Percentiles rank a stretch among this genome's conserved stretches.
These are phyloP conservation scores for Rhizophlyctis rosea DNA, from an alignment of 192 early-diverging fungal genomes.

Conservation along the genomic window DNA sequence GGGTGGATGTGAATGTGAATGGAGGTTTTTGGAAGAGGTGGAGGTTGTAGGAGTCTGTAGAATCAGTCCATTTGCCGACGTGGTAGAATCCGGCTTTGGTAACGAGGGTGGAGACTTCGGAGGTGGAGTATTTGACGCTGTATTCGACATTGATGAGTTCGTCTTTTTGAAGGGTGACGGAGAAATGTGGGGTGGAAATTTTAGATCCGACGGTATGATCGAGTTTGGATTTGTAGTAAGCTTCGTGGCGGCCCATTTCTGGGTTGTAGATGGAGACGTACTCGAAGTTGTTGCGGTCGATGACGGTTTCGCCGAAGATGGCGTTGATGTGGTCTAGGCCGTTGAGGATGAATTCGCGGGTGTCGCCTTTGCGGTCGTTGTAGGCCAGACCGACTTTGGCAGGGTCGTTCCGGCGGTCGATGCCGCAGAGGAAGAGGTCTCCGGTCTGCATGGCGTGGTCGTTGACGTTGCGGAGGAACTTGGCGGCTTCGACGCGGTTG, in stretches of 20 bases:
- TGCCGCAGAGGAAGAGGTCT: constrained; percentile 79
- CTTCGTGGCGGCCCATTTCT: constrained; percentile 70
- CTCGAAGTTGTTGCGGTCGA: constrained; percentile 62
- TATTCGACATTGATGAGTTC: constrained; percentile 90
- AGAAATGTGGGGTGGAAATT: constrained; percentile 10
- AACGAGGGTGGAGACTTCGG: constrained; percentile 37
- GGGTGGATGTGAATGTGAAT: constrained; percentile 15
- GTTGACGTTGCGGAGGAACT: constrained; percentile 62
- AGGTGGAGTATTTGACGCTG: constrained; percentile 74
- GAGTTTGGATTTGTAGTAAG: constrained; percentile 74
- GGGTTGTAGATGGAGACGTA: constrained; percentile 77
- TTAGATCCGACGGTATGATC: no score
- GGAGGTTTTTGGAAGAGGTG: constrained; percentile 47
- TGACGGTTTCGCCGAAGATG: constrained; percentile 56
- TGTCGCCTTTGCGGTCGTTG: constrained; percentile 76
- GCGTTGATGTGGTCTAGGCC: constrained; percentile 73
- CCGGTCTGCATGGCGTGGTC: constrained; percentile 57
- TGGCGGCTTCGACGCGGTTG: constrained; percentile 57
- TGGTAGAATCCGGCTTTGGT: constrained; percentile 33
- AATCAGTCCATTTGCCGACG: constrained; percentile 41
- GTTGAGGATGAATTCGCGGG: constrained; percentile 82
- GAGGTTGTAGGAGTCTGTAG: constrained; percentile 37
- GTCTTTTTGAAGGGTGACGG: constrained; percentile 55
- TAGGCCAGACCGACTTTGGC: constrained; percentile 73
- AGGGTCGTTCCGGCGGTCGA: constrained; percentile 77